Evolutionary conservation across 2,329 filamentous ascomycete genomes (phyloP).

Genomic region (Fusarium setosum): DNA sequence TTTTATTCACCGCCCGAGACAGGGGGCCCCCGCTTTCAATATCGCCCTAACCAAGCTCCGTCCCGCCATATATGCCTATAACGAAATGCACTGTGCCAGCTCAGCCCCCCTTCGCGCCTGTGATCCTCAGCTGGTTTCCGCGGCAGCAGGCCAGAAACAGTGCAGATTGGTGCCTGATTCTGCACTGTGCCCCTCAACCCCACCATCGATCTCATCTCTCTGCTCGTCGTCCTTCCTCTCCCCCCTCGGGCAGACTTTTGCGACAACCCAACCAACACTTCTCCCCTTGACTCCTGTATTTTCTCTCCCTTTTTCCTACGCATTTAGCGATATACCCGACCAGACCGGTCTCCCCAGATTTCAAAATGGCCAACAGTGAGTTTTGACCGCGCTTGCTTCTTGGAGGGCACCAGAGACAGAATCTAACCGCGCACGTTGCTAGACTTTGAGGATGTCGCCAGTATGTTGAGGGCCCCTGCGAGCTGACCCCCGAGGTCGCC

Average conservation of each 20-base stretch:
- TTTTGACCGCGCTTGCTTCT: not conserved
- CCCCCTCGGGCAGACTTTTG: slow-evolving; percentile 48
- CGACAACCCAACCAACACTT: slow-evolving; percentile 43
- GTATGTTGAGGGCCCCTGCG: slow-evolving; percentile 49
- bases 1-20: slow-evolving; percentile 28
- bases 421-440: slow-evolving; percentile 43
- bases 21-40: slow-evolving; percentile 20
- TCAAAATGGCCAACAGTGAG: slow-evolving; percentile 43
- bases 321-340: slow-evolving; percentile 23
- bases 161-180: slow-evolving; percentile 32
- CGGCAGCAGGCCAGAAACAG: slow-evolving; percentile 17
- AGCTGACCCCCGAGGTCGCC: not conserved
- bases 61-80: slow-evolving; percentile 45
- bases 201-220: slow-evolving; percentile 47
- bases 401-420: slow-evolving; percentile 3
- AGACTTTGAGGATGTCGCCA: slow-evolving; percentile 60
- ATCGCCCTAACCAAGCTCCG: slow-evolving; percentile 40
- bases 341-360: slow-evolving; percentile 23
- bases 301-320: slow-evolving; percentile 1
- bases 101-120: not conserved
- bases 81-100: slow-evolving; percentile 38
- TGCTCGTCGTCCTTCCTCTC: slow-evolving; percentile 28
- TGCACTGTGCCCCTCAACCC: slow-evolving; percentile 53
- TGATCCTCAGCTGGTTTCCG: slow-evolving; percentile 13
- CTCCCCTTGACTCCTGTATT: not conserved